Evolutionary conservation across 192 early-diverging fungal species (phyloP), one percentile per base, ranked within the genome.

Genomic region (Rhizophagus clarus): DNA sequence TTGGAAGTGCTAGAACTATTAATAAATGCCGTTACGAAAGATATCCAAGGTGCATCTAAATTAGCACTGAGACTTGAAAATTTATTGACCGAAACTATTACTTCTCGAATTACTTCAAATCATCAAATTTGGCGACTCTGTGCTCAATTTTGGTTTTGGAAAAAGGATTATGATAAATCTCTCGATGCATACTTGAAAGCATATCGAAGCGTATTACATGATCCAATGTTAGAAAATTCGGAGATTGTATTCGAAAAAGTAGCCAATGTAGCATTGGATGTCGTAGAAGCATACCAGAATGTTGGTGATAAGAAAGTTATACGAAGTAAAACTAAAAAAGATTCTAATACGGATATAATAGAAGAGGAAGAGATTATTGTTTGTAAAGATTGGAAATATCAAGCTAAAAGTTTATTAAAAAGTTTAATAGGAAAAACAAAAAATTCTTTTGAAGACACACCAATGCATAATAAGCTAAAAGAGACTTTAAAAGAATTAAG

Each of bases 351-450:
- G 66, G 60, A 82, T 78, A 69, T 79, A 64, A 82, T 72, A 3
- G 77, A 80, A 20, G 72, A 60, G 61, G 80, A 74, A 66, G 85
- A 87, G 61, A 83, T 84, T 32, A 63, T 87, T 8, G 94, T 97
- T 29, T 95, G 95, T 78, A 88, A 90, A 31, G 97, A 98, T 82
- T 98, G 97, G 96, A 85, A 84, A 72, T 96, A 96, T 79, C 95
- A 98, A 81, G 87, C 94, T 12, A 92, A 91, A 80, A 92, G 90
- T 86, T 85, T 94, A 47, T 82, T 98, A 79, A 94, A 93, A 71
- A 91, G 94, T 29, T 85, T 98, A 74, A 91, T 97, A 77, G 93
- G 94, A 45, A 91, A 93, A 69, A 92, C 93, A 20, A 95, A 94
- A 85, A 89, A 86, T 77, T 83, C 84, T 1, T 96, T 92, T 85